Conservation (phyloP, 495 filamentous ascomycete genomes). For the Lasiosphaeria hispida region DNA sequence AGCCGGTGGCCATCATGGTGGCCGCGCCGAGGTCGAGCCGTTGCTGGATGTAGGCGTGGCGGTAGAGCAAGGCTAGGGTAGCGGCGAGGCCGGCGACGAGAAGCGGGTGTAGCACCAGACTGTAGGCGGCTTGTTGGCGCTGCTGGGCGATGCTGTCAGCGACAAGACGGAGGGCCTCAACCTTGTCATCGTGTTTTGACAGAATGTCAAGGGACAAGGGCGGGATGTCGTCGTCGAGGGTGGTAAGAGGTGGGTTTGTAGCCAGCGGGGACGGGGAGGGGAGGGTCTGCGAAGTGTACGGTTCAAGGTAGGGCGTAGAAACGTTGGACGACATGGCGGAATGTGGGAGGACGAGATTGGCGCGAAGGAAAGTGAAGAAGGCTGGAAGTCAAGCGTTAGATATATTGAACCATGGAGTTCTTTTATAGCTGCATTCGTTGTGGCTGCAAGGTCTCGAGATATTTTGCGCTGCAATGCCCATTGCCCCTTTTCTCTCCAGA, state of each 20-base stretch:
- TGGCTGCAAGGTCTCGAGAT: too few species aligned
- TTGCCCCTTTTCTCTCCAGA: too few species aligned
- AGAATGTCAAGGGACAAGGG: conserved; percentile 40
- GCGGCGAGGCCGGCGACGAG: conserved; percentile 31
- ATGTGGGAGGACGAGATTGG: conserved; percentile 53
- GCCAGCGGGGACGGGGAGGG: conserved; percentile 32
- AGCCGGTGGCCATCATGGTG: conserved; percentile 32
- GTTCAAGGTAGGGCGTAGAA: conserved; percentile 42
- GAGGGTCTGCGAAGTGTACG: conserved; percentile 27
- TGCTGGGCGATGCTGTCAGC: conserved; percentile 49
- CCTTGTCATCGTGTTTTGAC: conserved; percentile 35
- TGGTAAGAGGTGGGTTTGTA: conserved; percentile 20
- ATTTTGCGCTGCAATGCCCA: too few species aligned
- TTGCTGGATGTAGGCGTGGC: conserved; percentile 30
- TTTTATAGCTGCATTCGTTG: too few species aligned
- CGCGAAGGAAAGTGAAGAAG: conserved; percentile 56
- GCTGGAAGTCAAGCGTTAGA: conserved; percentile 32
- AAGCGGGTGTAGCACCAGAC: conserved; percentile 42
- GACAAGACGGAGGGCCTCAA: conserved; percentile 41
- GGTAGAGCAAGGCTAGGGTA: conserved; percentile 33
- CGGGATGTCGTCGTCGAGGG: conserved; percentile 37
- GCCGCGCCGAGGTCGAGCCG: conserved; percentile 34
- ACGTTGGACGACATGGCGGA: conserved; percentile 42
- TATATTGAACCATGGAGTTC: too few species aligned
- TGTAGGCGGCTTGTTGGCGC: conserved; percentile 38